Conservation (phyloP, 352 stramenopile genomes). For the Thraustochytrium striatum region DNA sequence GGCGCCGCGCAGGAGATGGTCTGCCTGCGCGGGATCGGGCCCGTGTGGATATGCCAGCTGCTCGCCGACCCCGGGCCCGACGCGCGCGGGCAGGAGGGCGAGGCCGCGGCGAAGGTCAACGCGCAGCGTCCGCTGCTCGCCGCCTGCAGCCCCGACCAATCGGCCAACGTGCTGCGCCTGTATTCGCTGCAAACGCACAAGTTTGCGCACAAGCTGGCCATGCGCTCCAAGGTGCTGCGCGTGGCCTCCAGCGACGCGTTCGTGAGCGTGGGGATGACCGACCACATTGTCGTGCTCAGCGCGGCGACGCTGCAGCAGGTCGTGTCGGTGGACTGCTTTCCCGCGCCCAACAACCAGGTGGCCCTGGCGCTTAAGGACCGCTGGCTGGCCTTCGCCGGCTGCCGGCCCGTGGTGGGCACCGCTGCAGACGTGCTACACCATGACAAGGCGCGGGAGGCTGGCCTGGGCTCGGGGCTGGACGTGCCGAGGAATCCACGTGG, state of each 20-base stretch:
- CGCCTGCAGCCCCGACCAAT: background rate
- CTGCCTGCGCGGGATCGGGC: slow-evolving; percentile 6
- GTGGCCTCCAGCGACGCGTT: slow-evolving; percentile 5
- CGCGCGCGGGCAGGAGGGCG: background rate
- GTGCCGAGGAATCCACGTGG: no score
- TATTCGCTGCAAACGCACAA: slow-evolving; percentile 28
- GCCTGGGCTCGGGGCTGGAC: background rate
- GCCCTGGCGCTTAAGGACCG: slow-evolving; percentile 48
- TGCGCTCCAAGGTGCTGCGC: background rate
- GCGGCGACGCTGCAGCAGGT: background rate
- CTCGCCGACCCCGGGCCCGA: background rate
- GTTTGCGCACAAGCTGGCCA: slow-evolving; percentile 6
- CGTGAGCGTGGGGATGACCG: background rate
- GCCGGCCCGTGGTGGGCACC: background rate
- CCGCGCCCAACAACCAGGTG: slow-evolving; percentile 2
- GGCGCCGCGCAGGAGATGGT: background rate
- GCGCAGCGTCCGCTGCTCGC: background rate
- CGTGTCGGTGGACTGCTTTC: background rate
- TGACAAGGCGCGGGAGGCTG: background rate
- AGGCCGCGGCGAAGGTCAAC: background rate
- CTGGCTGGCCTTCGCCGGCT: slow-evolving; percentile 44
- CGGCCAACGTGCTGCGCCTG: slow-evolving; percentile 21
- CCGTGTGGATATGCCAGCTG: slow-evolving; percentile 8
- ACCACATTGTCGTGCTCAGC: slow-evolving; percentile 5
- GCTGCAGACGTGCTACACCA: background rate